phyloP scores from a whole-genome alignment of 225 moss, liverwort and hornwort species.

The Marchantia paleacea region DNA sequence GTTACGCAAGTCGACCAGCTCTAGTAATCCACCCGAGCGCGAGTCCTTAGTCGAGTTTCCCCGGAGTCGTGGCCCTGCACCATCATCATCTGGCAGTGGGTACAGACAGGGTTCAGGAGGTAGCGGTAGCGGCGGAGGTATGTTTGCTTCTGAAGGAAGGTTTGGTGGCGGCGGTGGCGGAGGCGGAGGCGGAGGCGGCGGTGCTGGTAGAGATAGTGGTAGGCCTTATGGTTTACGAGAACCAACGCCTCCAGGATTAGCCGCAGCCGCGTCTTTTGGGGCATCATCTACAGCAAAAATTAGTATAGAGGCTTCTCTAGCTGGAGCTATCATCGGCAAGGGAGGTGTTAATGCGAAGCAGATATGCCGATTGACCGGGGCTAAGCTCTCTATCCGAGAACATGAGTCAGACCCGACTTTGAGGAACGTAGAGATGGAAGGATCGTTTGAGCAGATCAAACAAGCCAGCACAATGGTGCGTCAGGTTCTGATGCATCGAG shows the following conservation, averaged over 20 bases:
- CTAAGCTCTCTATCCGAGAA: slow-evolving; percentile 96
- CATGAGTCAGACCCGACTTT: slow-evolving; percentile 73
- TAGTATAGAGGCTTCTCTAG: slow-evolving; percentile 92
- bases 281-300: slow-evolving; percentile 96
- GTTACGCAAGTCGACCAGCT: slow-evolving; percentile 62
- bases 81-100: slow-evolving; percentile 59
- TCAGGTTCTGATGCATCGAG: slow-evolving; percentile 92
- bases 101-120: slow-evolving; percentile 37
- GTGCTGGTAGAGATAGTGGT: slow-evolving; percentile 49
- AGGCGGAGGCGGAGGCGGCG: slow-evolving; percentile 37
- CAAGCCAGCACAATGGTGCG: slow-evolving; percentile 98
- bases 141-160: slow-evolving; percentile 29
- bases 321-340: slow-evolving; percentile 97
- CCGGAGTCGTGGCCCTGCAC: slow-evolving; percentile 61
- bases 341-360: slow-evolving; percentile 95
- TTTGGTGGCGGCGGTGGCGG: slow-evolving; percentile 16
- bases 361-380: slow-evolving; percentile 95
- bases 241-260: slow-evolving; percentile 96
- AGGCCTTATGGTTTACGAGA: slow-evolving; percentile 63
- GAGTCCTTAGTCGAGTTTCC: slow-evolving; percentile 64
- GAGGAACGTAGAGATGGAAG: slow-evolving; percentile 98
- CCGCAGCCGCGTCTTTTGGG: slow-evolving; percentile 91
- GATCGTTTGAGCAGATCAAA: slow-evolving; percentile 96
- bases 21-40: slow-evolving; percentile 46
- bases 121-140: slow-evolving; percentile 33